phyloP scores from a whole-genome alignment of 371 early-diverging fungal genomes.

The Syncephalis plumigaleata region DNA sequence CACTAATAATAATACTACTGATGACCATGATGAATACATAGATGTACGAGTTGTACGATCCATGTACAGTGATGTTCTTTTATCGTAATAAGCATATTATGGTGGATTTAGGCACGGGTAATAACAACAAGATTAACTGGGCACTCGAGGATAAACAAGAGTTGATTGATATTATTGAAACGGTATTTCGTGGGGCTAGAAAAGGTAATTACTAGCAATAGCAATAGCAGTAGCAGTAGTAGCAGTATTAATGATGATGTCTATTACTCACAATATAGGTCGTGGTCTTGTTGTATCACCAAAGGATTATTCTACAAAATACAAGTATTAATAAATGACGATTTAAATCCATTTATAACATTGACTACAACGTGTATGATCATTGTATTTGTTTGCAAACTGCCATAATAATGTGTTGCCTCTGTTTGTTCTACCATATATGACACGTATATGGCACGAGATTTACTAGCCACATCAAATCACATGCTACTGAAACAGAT shows the following conservation, averaged over 20 bases:
- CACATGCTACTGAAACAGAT: too few species aligned
- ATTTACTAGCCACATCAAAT: too few species aligned
- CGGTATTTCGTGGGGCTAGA: constrained; percentile 83
- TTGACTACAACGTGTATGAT: too few species aligned
- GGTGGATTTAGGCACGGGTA: constrained; percentile 96
- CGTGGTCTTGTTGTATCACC: constrained; percentile 88
- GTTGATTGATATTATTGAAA: constrained; percentile 75
- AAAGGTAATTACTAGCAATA: constrained; percentile 41
- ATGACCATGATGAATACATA: constrained; percentile 9
- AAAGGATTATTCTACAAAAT: constrained; percentile 92
- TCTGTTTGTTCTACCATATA: too few species aligned
- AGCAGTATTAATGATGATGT: too few species aligned
- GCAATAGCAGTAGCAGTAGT: too few species aligned
- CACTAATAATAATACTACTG: background rate
- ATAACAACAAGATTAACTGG: constrained; percentile 98
- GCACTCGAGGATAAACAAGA: constrained; percentile 79
- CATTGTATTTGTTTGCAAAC: too few species aligned
- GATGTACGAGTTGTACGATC: constrained; percentile 95
- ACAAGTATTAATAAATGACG: constrained; percentile 51
- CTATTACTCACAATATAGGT: too few species aligned
- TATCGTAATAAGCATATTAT: constrained; percentile 95
- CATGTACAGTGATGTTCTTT: constrained; percentile 88
- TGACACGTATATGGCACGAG: too few species aligned
- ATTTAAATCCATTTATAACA: too few species aligned
- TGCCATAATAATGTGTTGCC: too few species aligned